These are phyloP conservation scores for Prunus mume DNA, from an alignment of 306 rosid genomes.

Conservation along the genomic window DNA sequence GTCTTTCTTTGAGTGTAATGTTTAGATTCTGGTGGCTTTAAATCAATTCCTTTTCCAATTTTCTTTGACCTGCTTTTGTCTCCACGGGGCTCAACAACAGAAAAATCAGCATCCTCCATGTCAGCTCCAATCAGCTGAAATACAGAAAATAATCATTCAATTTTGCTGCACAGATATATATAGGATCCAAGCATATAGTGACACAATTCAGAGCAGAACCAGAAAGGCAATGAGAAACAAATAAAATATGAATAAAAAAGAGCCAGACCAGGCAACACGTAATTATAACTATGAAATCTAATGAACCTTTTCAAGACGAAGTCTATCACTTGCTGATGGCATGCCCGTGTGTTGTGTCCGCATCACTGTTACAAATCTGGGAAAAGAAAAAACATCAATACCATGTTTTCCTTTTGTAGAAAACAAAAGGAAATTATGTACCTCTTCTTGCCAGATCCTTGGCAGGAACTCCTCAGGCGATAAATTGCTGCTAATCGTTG, in stretches of 20 bases:
- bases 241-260: background rate
- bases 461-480: conserved; percentile 64
- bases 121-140: conserved; percentile 69
- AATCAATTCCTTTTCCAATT: conserved; percentile 38
- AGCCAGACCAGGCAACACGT: background rate
- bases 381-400: conserved; percentile 24
- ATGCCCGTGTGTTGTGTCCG: conserved; percentile 65
- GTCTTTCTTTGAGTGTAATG: conserved; percentile 36
- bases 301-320: conserved; percentile 73
- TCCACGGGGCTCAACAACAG: conserved; percentile 40
- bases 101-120: conserved; percentile 61
- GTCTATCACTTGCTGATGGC: conserved; percentile 76
- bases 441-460: conserved; percentile 77
- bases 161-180: background rate
- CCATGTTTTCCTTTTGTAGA: conserved; percentile 5
- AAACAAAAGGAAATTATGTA: conserved; percentile 17
- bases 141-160: background rate
- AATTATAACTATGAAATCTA: conserved; percentile 16
- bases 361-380: conserved; percentile 79
- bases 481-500: conserved; percentile 75
- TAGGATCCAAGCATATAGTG: background rate
- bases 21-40: conserved; percentile 27
- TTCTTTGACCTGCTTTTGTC: conserved; percentile 41
- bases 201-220: background rate
- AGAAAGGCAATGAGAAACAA: background rate